Percentiles rank a stretch among this genome's conserved stretches.
phyloP scores from a whole-genome alignment of 805 yeast genomes.

The Candida silvicultrix region DNA sequence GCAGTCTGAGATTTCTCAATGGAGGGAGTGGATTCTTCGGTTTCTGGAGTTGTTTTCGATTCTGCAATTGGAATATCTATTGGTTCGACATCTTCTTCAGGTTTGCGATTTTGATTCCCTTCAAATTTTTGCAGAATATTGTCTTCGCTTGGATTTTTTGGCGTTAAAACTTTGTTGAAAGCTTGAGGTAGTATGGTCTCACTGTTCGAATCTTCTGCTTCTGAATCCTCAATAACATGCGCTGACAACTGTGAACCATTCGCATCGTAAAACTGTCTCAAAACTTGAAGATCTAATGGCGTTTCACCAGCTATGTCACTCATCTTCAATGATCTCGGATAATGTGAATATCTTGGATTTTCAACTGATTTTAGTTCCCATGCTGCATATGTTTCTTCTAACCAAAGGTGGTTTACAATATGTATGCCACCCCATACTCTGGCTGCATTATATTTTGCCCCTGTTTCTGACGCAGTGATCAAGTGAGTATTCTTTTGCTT shows the following conservation, averaged over 20 bases:
- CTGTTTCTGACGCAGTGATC: constrained; percentile 58
- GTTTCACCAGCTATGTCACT: constrained; percentile 49
- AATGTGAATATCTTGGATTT: constrained; percentile 39
- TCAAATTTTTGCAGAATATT: no score
- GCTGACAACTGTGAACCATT: constrained; percentile 15
- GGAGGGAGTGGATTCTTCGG: neutral
- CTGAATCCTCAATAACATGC: constrained; percentile 19
- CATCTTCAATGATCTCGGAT: constrained; percentile 35
- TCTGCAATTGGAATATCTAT: neutral
- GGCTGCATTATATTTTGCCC: constrained; percentile 75
- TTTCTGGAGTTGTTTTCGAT: neutral
- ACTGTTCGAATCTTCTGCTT: constrained; percentile 10
- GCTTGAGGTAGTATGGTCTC: neutral
- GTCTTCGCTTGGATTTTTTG: neutral
- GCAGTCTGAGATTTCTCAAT: no score
- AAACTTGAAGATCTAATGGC: constrained; percentile 33
- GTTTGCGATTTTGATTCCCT: no score
- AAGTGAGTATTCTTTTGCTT: constrained; percentile 65
- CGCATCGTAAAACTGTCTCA: constrained; percentile 33
- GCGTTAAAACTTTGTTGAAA: neutral
- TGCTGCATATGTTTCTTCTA: constrained; percentile 67
- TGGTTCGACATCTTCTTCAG: neutral
- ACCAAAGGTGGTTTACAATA: constrained; percentile 78
- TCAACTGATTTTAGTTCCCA: constrained; percentile 50
- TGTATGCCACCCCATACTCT: constrained; percentile 53